A percentile compares a stretch with the other conserved stretches of the same genome.
These are phyloP conservation scores for Fusarium ambrosium DNA, from an alignment of 2,329 filamentous ascomycete genomes.

Conservation along the genomic window DNA sequence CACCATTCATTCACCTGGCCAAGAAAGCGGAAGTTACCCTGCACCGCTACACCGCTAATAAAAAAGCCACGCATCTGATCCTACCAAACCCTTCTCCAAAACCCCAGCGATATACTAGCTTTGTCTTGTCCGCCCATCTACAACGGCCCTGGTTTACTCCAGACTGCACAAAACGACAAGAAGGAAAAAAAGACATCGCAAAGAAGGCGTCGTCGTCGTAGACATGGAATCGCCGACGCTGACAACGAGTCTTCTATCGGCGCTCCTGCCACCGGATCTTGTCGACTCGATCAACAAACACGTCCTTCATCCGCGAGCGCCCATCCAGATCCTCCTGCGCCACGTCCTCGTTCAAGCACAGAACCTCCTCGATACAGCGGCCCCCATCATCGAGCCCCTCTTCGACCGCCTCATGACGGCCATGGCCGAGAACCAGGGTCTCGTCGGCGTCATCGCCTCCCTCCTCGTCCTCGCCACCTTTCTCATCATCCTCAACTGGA, in stretches of 20 bases:
- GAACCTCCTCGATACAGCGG: slow-evolving; percentile 49
- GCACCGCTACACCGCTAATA: slow-evolving; percentile 5
- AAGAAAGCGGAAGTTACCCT: slow-evolving; percentile 1
- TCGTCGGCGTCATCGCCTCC: slow-evolving; percentile 51
- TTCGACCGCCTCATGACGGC: slow-evolving; percentile 55
- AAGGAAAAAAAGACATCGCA: background rate
- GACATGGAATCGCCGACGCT: slow-evolving; percentile 51
- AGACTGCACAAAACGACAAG: background rate
- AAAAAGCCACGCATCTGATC: slow-evolving; percentile 5
- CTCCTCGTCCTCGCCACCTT: slow-evolving; percentile 61
- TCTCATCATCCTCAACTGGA: slow-evolving; percentile 77
- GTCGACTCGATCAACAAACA: slow-evolving; percentile 61
- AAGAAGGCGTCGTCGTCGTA: background rate
- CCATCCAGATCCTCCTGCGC: slow-evolving; percentile 58
- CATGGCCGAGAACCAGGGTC: slow-evolving; percentile 53
- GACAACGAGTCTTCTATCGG: slow-evolving; percentile 53
- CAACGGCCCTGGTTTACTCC: background rate
- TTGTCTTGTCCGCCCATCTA: background rate
- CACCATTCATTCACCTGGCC: background rate
- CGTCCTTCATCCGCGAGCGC: slow-evolving; percentile 61
- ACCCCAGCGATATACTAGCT: background rate
- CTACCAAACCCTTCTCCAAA: slow-evolving; percentile 1
- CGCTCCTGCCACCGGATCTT: slow-evolving; percentile 61
- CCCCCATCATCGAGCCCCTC: slow-evolving; percentile 59
- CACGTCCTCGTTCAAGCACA: slow-evolving; percentile 50